phyloP scores from a whole-genome alignment of 768 basidiomycete genomes.

The Tricholomella constricta region DNA sequence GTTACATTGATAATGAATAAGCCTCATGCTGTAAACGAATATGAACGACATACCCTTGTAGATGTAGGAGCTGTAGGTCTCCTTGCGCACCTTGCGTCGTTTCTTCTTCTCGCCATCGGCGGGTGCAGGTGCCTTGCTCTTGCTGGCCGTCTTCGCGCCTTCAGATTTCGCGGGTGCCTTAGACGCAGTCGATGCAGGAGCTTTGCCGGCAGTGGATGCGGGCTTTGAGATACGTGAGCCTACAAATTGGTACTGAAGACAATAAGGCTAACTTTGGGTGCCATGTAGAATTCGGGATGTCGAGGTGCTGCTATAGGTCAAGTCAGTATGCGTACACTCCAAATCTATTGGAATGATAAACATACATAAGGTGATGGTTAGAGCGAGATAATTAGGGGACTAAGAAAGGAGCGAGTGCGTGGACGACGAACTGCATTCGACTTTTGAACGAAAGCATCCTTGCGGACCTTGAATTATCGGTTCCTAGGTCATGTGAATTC shows the following conservation, averaged over 20 bases:
- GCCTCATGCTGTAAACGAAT: not conserved
- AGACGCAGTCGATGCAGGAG: conserved; percentile 52
- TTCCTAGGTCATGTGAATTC: conserved; percentile 13
- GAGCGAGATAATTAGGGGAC: conserved; percentile 26
- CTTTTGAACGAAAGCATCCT: conserved; percentile 15
- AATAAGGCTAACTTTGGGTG: conserved; percentile 31
- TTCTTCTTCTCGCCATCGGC: conserved; percentile 77
- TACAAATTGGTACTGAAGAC: not conserved
- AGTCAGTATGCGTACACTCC: not conserved
- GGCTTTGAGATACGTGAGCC: conserved; percentile 36
- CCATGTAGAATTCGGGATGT: conserved; percentile 21
- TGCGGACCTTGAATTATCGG: conserved; percentile 20
- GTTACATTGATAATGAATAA: not conserved
- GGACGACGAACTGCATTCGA: conserved; percentile 3
- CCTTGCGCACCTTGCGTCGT: conserved; percentile 77
- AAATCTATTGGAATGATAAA: not conserved
- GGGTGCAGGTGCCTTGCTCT: conserved; percentile 28
- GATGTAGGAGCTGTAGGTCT: conserved; percentile 85
- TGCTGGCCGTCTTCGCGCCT: conserved; percentile 49
- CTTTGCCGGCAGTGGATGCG: conserved; percentile 66
- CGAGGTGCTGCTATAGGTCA: not conserved
- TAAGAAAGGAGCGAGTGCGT: conserved; percentile 22
- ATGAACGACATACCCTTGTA: conserved; percentile 59
- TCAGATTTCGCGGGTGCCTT: conserved; percentile 57
- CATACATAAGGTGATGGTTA: not conserved